A percentile compares a stretch with the other conserved stretches of the same genome.
These are phyloP conservation scores for Solanum pennellii DNA, from an alignment of 257 asterid species.

Conservation along the genomic window DNA sequence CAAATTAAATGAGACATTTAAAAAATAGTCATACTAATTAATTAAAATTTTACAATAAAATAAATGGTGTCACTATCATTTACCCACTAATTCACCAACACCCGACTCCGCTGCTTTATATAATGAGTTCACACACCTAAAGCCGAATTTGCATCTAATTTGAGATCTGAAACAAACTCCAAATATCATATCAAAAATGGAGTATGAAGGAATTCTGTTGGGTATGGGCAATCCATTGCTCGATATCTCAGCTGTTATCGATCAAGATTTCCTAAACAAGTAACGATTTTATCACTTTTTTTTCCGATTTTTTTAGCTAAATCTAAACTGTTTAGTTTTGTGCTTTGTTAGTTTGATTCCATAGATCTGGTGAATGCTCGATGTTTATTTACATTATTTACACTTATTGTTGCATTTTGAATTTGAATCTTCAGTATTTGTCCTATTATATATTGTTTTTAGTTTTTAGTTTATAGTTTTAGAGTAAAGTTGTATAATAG, in stretches of 20 bases:
- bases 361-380: background rate
- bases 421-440: background rate
- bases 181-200: constrained; percentile 24
- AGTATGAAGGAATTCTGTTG: constrained; percentile 51
- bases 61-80: background rate
- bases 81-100: background rate
- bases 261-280: constrained; percentile 77
- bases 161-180: background rate
- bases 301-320: background rate
- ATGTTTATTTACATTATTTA: background rate
- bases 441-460: background rate
- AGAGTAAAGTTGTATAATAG: background rate
- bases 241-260: constrained; percentile 80
- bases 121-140: background rate
- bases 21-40: background rate
- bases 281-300: constrained; percentile 1
- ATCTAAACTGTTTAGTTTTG: background rate
- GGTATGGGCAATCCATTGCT: constrained; percentile 96
- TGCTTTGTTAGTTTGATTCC: background rate
- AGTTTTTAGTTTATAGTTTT: background rate
- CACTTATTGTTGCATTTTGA: background rate
- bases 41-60: background rate
- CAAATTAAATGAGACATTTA: no score
- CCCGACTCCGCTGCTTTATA: background rate
- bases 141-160: background rate